Evolutionary conservation across 148 eudicot species (phyloP).

Genomic region (Rhododendron ovatum): DNA sequence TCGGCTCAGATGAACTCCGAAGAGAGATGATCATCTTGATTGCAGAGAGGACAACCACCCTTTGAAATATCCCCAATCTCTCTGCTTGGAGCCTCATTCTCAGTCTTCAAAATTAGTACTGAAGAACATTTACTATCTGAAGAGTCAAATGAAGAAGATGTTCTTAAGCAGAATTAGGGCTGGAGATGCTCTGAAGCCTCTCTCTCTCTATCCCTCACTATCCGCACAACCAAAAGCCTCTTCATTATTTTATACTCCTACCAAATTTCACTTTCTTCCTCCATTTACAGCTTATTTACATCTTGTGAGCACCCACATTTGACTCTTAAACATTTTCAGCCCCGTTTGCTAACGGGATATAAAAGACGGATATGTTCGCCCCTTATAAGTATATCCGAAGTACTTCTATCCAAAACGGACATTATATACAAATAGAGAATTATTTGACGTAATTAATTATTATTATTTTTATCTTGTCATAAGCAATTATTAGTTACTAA

Average conservation of each 20-base stretch:
- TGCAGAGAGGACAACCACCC: conserved; percentile 4
- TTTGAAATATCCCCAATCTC: not conserved
- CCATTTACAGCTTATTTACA: not conserved
- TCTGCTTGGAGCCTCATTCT: conserved; percentile 3
- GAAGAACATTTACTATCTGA: too few species aligned
- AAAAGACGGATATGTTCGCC: too few species aligned
- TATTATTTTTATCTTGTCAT: too few species aligned
- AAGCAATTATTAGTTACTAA: too few species aligned
- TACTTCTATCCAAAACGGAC: too few species aligned
- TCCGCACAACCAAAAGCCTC: not conserved
- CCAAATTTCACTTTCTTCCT: not conserved
- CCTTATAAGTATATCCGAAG: too few species aligned
- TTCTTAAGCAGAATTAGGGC: too few species aligned
- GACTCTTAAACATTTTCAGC: too few species aligned
- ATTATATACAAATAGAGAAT: too few species aligned
- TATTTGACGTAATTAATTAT: too few species aligned
- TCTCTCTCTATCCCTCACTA: not conserved
- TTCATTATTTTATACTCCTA: not conserved
- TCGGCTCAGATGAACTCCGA: not conserved
- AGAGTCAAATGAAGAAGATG: not conserved
- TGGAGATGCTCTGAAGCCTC: not conserved
- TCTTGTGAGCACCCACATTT: not conserved
- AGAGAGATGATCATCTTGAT: not conserved
- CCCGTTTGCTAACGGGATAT: too few species aligned
- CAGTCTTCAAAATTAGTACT: not conserved